These are phyloP conservation scores for Claviceps sp. DNA, from an alignment of 2,329 filamentous ascomycete species.

Conservation along the genomic window DNA sequence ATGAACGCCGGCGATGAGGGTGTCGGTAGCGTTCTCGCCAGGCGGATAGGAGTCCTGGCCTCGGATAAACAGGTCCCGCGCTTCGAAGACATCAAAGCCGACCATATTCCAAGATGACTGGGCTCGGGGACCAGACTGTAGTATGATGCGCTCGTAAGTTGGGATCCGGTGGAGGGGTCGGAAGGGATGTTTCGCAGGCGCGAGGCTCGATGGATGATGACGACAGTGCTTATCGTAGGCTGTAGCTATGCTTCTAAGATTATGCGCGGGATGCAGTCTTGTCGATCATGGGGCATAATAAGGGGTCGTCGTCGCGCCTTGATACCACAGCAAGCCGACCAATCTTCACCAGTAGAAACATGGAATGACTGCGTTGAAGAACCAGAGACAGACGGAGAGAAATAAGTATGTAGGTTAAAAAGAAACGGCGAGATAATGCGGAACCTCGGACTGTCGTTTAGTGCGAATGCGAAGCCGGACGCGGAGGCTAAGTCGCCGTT, in stretches of 20 bases:
- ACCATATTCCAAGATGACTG: slow-evolving; percentile 1
- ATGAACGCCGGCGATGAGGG: slow-evolving; percentile 45
- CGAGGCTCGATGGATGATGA: too few relatives aligned
- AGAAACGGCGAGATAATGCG: background rate
- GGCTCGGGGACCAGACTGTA: background rate
- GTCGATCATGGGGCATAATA: background rate
- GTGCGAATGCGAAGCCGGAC: background rate
- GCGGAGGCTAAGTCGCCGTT: background rate
- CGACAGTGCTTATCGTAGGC: too few relatives aligned
- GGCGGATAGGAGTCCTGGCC: slow-evolving; percentile 26
- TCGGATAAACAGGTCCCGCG: slow-evolving; percentile 27
- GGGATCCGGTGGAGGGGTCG: background rate
- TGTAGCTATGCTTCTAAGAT: too few relatives aligned
- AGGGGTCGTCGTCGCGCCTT: background rate
- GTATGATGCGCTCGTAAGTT: background rate
- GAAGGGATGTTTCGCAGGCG: background rate
- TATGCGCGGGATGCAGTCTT: background rate
- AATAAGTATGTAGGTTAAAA: background rate
- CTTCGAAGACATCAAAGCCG: slow-evolving; percentile 22
- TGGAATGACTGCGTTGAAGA: background rate
- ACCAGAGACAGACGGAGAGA: background rate
- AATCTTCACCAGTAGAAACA: background rate
- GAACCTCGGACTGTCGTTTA: background rate
- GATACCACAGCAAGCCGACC: background rate
- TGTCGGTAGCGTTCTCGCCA: slow-evolving; percentile 43